A percentile compares a stretch with the other conserved stretches of the same genome.
Evolutionary conservation across 2,329 filamentous ascomycete genomes (phyloP).

Genomic region (Parascedosporium putredinis): DNA sequence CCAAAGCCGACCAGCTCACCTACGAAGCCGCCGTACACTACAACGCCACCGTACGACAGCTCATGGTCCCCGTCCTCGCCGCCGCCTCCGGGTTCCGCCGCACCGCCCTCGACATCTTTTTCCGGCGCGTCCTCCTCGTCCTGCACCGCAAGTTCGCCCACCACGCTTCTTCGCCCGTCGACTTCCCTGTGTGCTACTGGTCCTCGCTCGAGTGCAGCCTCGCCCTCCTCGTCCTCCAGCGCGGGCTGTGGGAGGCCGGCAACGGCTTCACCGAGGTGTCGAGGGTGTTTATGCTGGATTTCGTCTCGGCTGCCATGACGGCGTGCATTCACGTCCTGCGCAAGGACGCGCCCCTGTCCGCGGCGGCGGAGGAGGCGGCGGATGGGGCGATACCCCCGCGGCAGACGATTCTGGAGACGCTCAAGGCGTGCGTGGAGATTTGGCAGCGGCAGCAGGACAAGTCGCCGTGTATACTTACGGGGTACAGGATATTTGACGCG

Average conservation of each 20-base stretch:
- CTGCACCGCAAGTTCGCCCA: constrained; percentile 25
- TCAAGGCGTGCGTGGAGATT: constrained; percentile 23
- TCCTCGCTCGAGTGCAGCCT: constrained; percentile 26
- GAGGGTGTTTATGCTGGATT: constrained; percentile 23
- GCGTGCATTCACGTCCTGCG: constrained; percentile 24
- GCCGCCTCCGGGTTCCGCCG: constrained; percentile 21
- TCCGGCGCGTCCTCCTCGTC: constrained; percentile 25
- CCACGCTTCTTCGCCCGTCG: constrained; percentile 20
- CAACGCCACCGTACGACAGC: constrained; percentile 21
- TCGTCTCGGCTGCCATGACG: constrained; percentile 24
- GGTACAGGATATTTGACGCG: constrained; percentile 1
- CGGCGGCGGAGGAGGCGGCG: constrained; percentile 15
- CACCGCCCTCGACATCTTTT: constrained; percentile 24
- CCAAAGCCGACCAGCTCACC: constrained; percentile 19
- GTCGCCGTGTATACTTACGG: constrained; percentile 9
- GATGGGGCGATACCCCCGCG: constrained; percentile 19
- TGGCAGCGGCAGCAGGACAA: constrained; percentile 24
- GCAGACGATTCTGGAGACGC: constrained; percentile 24
- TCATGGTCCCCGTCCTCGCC: constrained; percentile 21
- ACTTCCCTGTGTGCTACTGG: constrained; percentile 26
- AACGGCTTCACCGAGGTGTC: constrained; percentile 22
- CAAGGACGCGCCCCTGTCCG: constrained; percentile 20
- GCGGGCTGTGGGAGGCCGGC: constrained; percentile 19
- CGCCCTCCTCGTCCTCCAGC: constrained; percentile 24
- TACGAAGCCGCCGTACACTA: constrained; percentile 23